These are phyloP conservation scores for Papiliotrema flavescens DNA, from an alignment of 1,284 basidiomycete genomes.

Conservation along the genomic window DNA sequence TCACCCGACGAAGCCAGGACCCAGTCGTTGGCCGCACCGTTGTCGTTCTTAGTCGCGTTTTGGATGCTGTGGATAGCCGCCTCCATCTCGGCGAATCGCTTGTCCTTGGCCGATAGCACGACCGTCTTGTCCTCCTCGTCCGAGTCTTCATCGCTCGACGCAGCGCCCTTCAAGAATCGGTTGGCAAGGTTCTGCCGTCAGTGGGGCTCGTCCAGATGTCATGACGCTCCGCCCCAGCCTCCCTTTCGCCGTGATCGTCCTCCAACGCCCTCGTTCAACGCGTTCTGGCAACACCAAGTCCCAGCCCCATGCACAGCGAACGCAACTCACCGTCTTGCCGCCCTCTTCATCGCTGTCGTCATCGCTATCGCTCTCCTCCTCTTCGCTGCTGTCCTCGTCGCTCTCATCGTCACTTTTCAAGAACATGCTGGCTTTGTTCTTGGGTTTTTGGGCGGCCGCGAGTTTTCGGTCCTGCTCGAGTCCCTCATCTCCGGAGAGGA, in stretches of 20 bases:
- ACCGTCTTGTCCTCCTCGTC: constrained; percentile 48
- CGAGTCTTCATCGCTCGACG: constrained; percentile 41
- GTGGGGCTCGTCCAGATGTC: too few species aligned
- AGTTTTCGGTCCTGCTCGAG: constrained; percentile 28
- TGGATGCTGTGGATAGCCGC: constrained; percentile 82
- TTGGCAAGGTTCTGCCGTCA: constrained; percentile 29
- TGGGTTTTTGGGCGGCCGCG: constrained; percentile 11
- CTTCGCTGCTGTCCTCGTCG: constrained; percentile 27
- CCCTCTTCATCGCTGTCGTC: constrained; percentile 39
- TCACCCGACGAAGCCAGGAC: constrained; percentile 80
- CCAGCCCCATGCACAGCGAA: constrained; percentile 13
- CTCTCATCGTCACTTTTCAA: constrained; percentile 33
- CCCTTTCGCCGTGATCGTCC: not conserved
- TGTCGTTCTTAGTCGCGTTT: constrained; percentile 80
- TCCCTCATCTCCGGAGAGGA: constrained; percentile 41
- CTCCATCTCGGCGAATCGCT: constrained; percentile 51
- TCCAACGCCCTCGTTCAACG: not conserved
- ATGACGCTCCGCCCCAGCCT: not conserved
- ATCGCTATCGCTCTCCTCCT: constrained; percentile 31
- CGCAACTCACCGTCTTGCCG: constrained; percentile 30
- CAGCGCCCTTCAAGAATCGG: constrained; percentile 45
- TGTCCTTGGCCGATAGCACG: constrained; percentile 50
- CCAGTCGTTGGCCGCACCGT: constrained; percentile 73
- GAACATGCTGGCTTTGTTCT: constrained; percentile 34
- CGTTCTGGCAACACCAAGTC: constrained; percentile 1